Percentiles rank a stretch among this genome's conserved stretches.
Evolutionary conservation across 371 early-diverging fungal genomes (phyloP).

Genomic region (Massospora cicadina): DNA sequence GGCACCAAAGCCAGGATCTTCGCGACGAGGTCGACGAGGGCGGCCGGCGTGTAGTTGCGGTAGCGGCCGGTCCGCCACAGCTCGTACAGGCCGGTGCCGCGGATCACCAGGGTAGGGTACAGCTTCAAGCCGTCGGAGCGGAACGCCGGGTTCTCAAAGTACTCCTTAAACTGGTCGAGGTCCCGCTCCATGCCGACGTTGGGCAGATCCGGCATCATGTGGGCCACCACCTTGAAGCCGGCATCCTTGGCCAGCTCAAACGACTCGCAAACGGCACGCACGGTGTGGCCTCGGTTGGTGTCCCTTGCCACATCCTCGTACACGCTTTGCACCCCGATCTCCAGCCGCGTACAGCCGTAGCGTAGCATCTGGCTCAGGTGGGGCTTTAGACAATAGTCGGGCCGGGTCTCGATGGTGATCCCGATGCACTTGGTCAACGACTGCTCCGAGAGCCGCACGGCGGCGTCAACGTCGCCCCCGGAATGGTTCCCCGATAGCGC

Average conservation of each 20-base stretch:
- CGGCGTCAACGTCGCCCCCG: slow-evolving; percentile 82
- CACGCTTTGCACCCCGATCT: slow-evolving; percentile 99
- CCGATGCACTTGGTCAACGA: slow-evolving; percentile 97
- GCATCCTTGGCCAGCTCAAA: slow-evolving; percentile 98
- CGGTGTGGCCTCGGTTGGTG: slow-evolving; percentile 99
- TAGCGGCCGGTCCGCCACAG: slow-evolving; percentile 98
- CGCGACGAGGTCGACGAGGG: slow-evolving; percentile 95
- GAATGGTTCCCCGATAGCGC: slow-evolving; percentile 90
- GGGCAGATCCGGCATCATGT: slow-evolving; percentile 99
- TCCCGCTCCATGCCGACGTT: slow-evolving; percentile 99
- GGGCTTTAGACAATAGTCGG: slow-evolving; percentile 97
- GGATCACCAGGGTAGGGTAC: slow-evolving; percentile 99
- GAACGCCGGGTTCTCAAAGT: slow-evolving; percentile 98
- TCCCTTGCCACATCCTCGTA: slow-evolving; percentile 99
- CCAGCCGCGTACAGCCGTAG: slow-evolving; percentile 99
- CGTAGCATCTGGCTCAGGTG: slow-evolving; percentile 97
- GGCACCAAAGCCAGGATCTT: slow-evolving; percentile 94
- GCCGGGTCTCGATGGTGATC: slow-evolving; percentile 99
- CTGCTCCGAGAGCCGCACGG: slow-evolving; percentile 91
- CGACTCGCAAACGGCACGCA: slow-evolving; percentile 91
- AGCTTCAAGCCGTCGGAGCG: slow-evolving; percentile 98
- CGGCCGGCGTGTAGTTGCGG: slow-evolving; percentile 97
- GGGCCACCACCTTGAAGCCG: slow-evolving; percentile 99
- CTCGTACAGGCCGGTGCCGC: slow-evolving; percentile 99
- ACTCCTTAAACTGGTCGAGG: slow-evolving; percentile 97